Percentiles rank a stretch among this genome's conserved stretches.
Evolutionary conservation across 129 eudicot genomes (phyloP).

Genomic region (Logfia minima): DNA sequence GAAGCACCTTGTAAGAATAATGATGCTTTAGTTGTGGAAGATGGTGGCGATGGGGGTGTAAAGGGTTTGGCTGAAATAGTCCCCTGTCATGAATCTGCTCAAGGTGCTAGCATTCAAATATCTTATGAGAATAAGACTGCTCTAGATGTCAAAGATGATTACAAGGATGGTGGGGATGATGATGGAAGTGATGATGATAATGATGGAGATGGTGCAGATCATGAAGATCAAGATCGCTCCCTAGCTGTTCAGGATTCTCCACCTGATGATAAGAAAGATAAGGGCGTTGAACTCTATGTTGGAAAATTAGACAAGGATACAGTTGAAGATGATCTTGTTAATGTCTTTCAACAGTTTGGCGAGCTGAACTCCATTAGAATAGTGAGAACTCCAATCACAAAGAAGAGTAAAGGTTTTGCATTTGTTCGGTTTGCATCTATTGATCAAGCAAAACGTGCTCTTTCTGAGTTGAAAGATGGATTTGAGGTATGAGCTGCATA

Average conservation of each 20-base stretch:
- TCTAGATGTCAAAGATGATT: conserved; percentile 21
- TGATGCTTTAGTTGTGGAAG: conserved; percentile 3
- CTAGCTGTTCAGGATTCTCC: conserved; percentile 16
- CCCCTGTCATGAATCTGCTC: conserved; percentile 20
- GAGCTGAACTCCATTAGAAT: conserved; percentile 42
- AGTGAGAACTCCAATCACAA: conserved; percentile 34
- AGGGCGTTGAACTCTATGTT: conserved; percentile 40
- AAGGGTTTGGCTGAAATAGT: conserved; percentile 22
- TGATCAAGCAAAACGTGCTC: conserved; percentile 42
- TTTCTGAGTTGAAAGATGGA: conserved; percentile 52
- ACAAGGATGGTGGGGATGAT: conserved; percentile 19
- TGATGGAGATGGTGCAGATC: conserved; percentile 26
- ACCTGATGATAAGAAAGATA: conserved; percentile 27
- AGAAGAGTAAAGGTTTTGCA: conserved; percentile 48
- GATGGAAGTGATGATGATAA: conserved; percentile 16
- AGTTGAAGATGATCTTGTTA: conserved; percentile 46
- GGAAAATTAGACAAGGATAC: conserved; percentile 42
- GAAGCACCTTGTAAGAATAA: conserved; percentile 26
- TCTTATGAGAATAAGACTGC: conserved; percentile 9
- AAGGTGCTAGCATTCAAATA: conserved; percentile 18
- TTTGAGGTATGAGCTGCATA: conserved; percentile 35
- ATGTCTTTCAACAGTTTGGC: conserved; percentile 42
- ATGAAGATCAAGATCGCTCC: conserved; percentile 24
- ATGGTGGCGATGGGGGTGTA: conserved; percentile 16
- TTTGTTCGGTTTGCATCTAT: conserved; percentile 40